A percentile compares a stretch with the other conserved stretches of the same genome.
phyloP scores from a whole-genome alignment of 139 green algal species.

The Closterium sp. region DNA sequence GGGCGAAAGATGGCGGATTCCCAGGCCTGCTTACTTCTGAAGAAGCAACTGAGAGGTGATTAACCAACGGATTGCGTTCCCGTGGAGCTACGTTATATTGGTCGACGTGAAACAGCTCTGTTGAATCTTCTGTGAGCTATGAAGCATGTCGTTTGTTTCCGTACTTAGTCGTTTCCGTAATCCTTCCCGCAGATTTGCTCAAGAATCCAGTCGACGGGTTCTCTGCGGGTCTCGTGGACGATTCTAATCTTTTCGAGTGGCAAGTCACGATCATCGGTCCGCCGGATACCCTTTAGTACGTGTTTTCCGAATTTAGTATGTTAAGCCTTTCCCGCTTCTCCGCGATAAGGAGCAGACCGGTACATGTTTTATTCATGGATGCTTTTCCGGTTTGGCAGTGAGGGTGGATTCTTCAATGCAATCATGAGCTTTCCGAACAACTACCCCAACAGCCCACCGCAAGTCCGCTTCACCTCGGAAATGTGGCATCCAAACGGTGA shows the following conservation, averaged over 20 bases:
- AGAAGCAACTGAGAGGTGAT: slow-evolving; percentile 90
- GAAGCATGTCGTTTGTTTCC: background rate
- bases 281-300: slow-evolving; percentile 92
- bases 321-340: background rate
- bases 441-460: slow-evolving; percentile 94
- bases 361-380: background rate
- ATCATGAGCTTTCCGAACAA: slow-evolving; percentile 93
- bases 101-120: background rate
- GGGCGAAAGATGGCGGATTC: slow-evolving; percentile 20
- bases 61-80: background rate
- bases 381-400: slow-evolving; percentile 57
- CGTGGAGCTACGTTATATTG: background rate
- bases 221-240: slow-evolving; percentile 92
- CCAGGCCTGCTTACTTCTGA: slow-evolving; percentile 82
- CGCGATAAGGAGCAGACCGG: background rate
- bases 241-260: slow-evolving; percentile 98
- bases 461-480: slow-evolving; percentile 93
- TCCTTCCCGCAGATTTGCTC: slow-evolving; percentile 79
- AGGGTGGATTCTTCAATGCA: slow-evolving; percentile 99
- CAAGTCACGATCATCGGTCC: slow-evolving; percentile 95
- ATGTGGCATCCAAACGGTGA: slow-evolving; percentile 84
- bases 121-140: background rate
- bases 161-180: background rate
- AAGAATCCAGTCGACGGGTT: slow-evolving; percentile 98
- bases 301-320: background rate